A percentile compares a stretch with the other conserved stretches of the same genome.
Conservation (phyloP, 2,329 filamentous ascomycete species). For the Chaetomiaceae sp. region DNA sequence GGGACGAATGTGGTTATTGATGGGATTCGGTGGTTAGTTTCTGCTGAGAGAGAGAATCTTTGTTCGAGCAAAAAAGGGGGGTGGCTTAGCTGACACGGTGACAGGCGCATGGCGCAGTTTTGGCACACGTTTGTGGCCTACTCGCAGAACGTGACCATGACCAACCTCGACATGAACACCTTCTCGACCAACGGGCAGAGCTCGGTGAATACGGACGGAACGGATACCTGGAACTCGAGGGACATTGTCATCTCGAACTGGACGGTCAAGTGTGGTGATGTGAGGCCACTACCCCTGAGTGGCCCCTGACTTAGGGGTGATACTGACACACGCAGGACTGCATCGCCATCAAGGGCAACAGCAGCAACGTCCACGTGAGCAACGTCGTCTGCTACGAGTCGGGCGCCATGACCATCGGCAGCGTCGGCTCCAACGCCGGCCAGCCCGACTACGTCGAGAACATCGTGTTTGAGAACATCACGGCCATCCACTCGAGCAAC, state of each 20-base stretch:
- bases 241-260: conserved; percentile 44
- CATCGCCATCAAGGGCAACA: conserved; percentile 39
- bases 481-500: conserved; percentile 36
- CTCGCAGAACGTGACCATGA: conserved; percentile 47
- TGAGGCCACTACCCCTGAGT: conserved; percentile 22
- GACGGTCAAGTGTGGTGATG: conserved; percentile 40
- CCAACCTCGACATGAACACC: conserved; percentile 49
- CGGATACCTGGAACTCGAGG: conserved; percentile 48
- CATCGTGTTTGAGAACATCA: conserved; percentile 36
- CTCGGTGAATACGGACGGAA: conserved; percentile 48
- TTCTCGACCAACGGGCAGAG: conserved; percentile 41
- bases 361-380: conserved; percentile 34
- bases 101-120: conserved; percentile 42
- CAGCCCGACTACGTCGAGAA: conserved; percentile 36
- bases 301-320: background rate
- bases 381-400: conserved; percentile 39
- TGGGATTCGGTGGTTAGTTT: conserved; percentile 35
- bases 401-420: conserved; percentile 36
- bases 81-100: background rate
- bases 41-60: background rate
- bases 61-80: background rate
- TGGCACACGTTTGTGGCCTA: conserved; percentile 46
- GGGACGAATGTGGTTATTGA: conserved; percentile 43
- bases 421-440: conserved; percentile 33
- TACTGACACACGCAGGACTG: conserved; percentile 32